These are phyloP conservation scores for Murraya koenigii DNA, from an alignment of 345 rosid species.

Conservation along the genomic window DNA sequence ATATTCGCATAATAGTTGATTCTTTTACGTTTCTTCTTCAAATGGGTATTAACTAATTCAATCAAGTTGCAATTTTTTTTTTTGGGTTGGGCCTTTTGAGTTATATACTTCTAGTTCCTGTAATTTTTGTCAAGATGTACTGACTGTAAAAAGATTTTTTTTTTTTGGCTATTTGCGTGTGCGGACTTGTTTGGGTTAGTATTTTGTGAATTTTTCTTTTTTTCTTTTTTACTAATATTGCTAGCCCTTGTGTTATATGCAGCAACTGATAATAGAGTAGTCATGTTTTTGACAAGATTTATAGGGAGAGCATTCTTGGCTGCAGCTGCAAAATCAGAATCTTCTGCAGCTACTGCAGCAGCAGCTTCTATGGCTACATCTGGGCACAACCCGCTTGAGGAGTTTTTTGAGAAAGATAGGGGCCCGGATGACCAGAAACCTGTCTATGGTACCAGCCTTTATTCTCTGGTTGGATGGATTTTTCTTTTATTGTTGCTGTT, in stretches of 20 bases:
- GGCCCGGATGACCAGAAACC: conserved; percentile 65
- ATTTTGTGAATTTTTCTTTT: too few species aligned
- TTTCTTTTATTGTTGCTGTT: background rate
- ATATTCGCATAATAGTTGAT: background rate
- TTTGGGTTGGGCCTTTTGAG: background rate
- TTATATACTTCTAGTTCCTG: background rate
- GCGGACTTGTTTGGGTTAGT: background rate
- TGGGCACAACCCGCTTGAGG: conserved; percentile 67
- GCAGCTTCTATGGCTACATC: conserved; percentile 42
- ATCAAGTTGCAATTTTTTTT: background rate
- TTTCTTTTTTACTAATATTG: background rate
- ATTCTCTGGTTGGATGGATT: background rate
- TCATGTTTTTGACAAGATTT: conserved; percentile 64
- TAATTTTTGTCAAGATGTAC: background rate
- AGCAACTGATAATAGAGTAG: background rate
- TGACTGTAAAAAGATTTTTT: background rate
- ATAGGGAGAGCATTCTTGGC: conserved; percentile 60
- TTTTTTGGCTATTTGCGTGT: background rate
- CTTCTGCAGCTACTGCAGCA: conserved; percentile 46
- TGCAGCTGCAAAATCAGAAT: conserved; percentile 67
- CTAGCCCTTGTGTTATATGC: background rate
- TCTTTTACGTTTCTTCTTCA: background rate
- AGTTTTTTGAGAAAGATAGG: conserved; percentile 78
- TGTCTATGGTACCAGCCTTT: conserved; percentile 55
- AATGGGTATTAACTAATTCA: background rate